A percentile compares a stretch with the other conserved stretches of the same genome.
These are phyloP conservation scores for Bremia lactucae DNA, from an alignment of 352 stramenopile species.

Conservation along the genomic window DNA sequence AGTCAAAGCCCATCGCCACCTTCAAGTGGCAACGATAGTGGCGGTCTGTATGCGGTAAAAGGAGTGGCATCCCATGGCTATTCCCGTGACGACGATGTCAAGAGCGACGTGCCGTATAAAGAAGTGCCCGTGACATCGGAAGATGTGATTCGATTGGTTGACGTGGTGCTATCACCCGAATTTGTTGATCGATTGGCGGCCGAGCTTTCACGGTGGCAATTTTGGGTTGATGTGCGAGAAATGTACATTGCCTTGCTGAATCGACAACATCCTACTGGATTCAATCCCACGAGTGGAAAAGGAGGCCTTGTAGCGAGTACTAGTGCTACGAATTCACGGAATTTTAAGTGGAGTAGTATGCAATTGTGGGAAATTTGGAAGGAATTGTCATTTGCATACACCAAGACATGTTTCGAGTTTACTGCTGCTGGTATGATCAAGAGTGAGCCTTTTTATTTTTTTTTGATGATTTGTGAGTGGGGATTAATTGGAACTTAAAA, in stretches of 20 bases:
- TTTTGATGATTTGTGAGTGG: no score
- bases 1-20: slow-evolving; percentile 23
- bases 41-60: no score
- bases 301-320: slow-evolving; percentile 13
- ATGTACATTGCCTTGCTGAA: slow-evolving; percentile 57
- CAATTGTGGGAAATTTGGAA: slow-evolving; percentile 82
- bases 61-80: no score
- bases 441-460: slow-evolving; percentile 47
- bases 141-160: slow-evolving; percentile 63
- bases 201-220: slow-evolving; percentile 69
- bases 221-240: slow-evolving; percentile 68
- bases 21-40: slow-evolving; percentile 24
- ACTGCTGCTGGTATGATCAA: slow-evolving; percentile 72
- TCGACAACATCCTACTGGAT: slow-evolving; percentile 18
- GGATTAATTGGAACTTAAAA: no score
- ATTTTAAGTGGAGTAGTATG: slow-evolving; percentile 74
- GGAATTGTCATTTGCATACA: slow-evolving; percentile 70
- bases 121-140: slow-evolving; percentile 59
- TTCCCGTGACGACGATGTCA: slow-evolving; percentile 26
- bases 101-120: slow-evolving; percentile 32
- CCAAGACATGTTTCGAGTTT: slow-evolving; percentile 76
- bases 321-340: slow-evolving; percentile 34
- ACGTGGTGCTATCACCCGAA: slow-evolving; percentile 59
- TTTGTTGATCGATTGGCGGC: slow-evolving; percentile 55
- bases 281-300: slow-evolving; percentile 3